phyloP scores from a whole-genome alignment of 2,329 filamentous ascomycete species.

The Tothia fuscella region DNA sequence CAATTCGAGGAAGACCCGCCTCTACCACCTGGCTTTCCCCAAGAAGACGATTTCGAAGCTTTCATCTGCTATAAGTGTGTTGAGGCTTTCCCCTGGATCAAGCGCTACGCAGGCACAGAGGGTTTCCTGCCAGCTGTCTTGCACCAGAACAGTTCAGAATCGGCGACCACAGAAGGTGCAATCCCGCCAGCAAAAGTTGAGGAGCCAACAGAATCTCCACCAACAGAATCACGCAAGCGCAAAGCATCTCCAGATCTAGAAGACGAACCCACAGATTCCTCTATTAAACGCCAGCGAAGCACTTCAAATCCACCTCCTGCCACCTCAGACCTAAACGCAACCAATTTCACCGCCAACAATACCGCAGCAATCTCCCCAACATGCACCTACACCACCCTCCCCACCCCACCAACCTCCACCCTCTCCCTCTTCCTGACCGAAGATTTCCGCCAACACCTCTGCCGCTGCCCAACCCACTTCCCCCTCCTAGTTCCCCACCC shows the following conservation, averaged over 20 bases:
- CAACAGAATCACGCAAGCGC: slow-evolving; percentile 28
- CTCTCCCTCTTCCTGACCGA: slow-evolving; percentile 77
- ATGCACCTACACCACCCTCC: slow-evolving; percentile 53
- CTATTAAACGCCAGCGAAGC: slow-evolving; percentile 9
- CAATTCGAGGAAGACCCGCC: slow-evolving; percentile 44
- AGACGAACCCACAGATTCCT: slow-evolving; percentile 2
- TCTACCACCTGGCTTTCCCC: slow-evolving; percentile 73
- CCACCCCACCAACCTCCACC: slow-evolving; percentile 39
- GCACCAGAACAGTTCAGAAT: neutral
- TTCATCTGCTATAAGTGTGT: slow-evolving; percentile 94
- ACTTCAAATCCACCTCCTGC: slow-evolving; percentile 10
- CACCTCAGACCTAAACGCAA: slow-evolving; percentile 23
- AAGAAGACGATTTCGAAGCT: slow-evolving; percentile 77
- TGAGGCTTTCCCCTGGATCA: slow-evolving; percentile 81
- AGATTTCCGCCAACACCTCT: slow-evolving; percentile 70
- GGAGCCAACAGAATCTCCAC: slow-evolving; percentile 18
- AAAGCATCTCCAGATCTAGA: slow-evolving; percentile 24
- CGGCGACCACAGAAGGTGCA: neutral
- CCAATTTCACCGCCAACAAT: slow-evolving; percentile 24
- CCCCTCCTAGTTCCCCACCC: slow-evolving; percentile 56
- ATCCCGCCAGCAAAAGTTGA: slow-evolving; percentile 13
- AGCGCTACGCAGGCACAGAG: slow-evolving; percentile 64
- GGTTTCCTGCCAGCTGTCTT: slow-evolving; percentile 69
- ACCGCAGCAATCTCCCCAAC: slow-evolving; percentile 23
- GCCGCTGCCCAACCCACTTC: slow-evolving; percentile 74